phyloP scores from a whole-genome alignment of 2,329 filamentous ascomycete genomes.

The Ilyonectria sp. region DNA sequence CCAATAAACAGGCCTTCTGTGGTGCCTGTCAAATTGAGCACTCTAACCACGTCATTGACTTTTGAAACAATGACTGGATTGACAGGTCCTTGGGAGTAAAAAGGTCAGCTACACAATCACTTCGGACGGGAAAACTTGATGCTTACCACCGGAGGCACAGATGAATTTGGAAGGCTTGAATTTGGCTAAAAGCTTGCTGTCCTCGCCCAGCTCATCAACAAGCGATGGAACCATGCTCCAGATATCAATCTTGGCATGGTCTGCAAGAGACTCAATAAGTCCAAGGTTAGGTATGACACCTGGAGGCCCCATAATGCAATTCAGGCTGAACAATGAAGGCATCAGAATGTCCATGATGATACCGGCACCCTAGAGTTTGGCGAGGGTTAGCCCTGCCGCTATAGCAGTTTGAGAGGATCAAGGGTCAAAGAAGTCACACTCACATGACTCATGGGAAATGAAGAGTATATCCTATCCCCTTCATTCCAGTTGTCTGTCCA shows the following conservation, averaged over 20 bases:
- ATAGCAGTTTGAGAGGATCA: no score
- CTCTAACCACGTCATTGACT: conserved; percentile 51
- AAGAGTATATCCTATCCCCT: conserved; percentile 52
- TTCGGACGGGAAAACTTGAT: no score
- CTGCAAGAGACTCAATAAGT: conserved; percentile 52
- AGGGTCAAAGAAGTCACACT: no score
- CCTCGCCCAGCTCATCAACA: conserved; percentile 53
- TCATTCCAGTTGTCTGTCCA: conserved; percentile 50
- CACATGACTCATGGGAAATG: conserved; percentile 56
- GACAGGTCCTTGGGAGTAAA: no score
- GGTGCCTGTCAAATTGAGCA: conserved; percentile 54
- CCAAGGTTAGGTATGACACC: conserved; percentile 54
- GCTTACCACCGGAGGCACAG: conserved; percentile 55
- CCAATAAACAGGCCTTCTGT: conserved; percentile 55
- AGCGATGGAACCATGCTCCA: conserved; percentile 57
- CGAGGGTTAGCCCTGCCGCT: no score
- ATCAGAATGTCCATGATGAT: conserved; percentile 60
- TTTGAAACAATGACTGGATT: conserved; percentile 47
- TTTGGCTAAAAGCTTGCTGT: conserved; percentile 50
- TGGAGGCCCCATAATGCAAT: conserved; percentile 54
- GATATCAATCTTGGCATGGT: conserved; percentile 54
- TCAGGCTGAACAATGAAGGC: conserved; percentile 53
- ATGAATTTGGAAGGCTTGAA: conserved; percentile 53
- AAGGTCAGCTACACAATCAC: no score
- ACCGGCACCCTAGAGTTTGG: conserved; percentile 53